phyloP scores from a whole-genome alignment of 2,329 filamentous ascomycete species.

The Simplicillium aogashimaense region DNA sequence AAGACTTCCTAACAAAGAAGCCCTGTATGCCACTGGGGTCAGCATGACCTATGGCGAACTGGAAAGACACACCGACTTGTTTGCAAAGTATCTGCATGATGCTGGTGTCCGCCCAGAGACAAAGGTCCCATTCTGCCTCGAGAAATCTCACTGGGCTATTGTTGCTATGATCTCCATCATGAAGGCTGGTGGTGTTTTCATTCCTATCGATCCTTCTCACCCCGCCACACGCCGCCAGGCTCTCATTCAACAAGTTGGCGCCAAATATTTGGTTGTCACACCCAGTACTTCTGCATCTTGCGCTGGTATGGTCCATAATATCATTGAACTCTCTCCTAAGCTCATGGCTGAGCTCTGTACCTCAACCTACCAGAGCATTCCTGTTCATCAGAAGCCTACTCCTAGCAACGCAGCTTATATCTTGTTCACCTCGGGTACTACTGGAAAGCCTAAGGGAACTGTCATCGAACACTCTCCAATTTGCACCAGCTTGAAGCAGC shows the following conservation, averaged over 20 bases:
- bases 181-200: conserved; percentile 3
- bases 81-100: not conserved
- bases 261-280: not conserved
- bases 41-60: conserved; percentile 2
- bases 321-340: not conserved
- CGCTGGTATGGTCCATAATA: not conserved
- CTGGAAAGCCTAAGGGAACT: conserved; percentile 7
- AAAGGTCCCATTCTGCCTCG: conserved; percentile 16
- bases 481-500: not conserved
- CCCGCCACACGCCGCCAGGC: not conserved
- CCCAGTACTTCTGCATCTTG: not conserved
- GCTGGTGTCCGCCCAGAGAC: conserved; percentile 1
- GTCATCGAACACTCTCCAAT: conserved; percentile 3
- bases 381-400: not conserved
- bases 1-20: not conserved
- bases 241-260: not conserved
- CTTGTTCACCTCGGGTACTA: conserved; percentile 7
- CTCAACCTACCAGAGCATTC: not conserved
- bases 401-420: not conserved
- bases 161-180: conserved; percentile 16
- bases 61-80: not conserved
- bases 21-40: not conserved
- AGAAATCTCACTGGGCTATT: conserved; percentile 17
- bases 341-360: not conserved
- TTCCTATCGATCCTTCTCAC: conserved; percentile 1